A percentile compares a stretch with the other conserved stretches of the same genome.
Evolutionary conservation across 139 green algal genomes (phyloP).

Genomic region (Nannochloris sp.): DNA sequence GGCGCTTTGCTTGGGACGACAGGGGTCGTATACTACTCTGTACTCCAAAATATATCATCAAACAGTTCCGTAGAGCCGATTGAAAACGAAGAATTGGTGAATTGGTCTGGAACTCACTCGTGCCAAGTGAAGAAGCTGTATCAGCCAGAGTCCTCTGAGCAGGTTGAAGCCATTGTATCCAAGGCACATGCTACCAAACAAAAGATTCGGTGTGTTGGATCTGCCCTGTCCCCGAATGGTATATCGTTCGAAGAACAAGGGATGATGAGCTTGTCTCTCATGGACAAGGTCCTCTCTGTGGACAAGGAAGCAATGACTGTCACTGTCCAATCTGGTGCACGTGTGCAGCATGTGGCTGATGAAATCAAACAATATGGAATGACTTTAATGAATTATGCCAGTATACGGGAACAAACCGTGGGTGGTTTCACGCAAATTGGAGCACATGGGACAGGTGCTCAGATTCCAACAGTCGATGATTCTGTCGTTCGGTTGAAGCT

Average conservation of each 20-base stretch:
- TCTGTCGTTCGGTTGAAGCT: constrained; percentile 79
- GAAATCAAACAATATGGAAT: constrained; percentile 71
- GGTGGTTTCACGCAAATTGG: constrained; percentile 85
- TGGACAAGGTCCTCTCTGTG: constrained; percentile 80
- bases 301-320: constrained; percentile 43
- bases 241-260: constrained; percentile 66
- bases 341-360: constrained; percentile 49
- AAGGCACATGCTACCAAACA: constrained; percentile 34
- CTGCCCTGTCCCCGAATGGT: constrained; percentile 85
- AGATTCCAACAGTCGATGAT: constrained; percentile 86
- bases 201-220: constrained; percentile 74
- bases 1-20: background rate
- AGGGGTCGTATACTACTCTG: constrained; percentile 16
- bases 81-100: constrained; percentile 45
- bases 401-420: constrained; percentile 91
- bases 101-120: constrained; percentile 93
- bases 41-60: background rate
- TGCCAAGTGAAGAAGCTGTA: constrained; percentile 30
- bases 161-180: constrained; percentile 71
- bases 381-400: constrained; percentile 92
- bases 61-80: background rate
- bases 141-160: constrained; percentile 70
- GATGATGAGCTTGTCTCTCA: constrained; percentile 82
- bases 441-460: constrained; percentile 87
- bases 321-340: constrained; percentile 31